A percentile compares a stretch with the other conserved stretches of the same genome.
Evolutionary conservation across 805 yeast species (phyloP).

Genomic region (Maudiozyma pseudohumilis): DNA sequence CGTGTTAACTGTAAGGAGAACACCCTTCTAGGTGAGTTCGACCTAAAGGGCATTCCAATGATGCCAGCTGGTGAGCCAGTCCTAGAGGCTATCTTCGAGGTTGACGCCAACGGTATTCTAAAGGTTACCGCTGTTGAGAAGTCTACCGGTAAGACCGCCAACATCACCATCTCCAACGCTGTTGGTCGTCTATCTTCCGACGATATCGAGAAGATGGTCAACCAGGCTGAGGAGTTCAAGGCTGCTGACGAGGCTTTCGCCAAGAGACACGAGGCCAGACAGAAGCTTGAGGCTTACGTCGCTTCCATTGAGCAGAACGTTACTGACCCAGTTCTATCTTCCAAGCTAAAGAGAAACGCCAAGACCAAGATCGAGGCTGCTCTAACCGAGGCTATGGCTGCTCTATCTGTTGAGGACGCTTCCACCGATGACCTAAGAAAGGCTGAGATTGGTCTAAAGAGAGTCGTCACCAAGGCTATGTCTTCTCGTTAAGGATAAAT

Average conservation of each 20-base stretch:
- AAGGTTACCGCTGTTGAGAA: slow-evolving; percentile 98
- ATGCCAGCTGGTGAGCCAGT: slow-evolving; percentile 99
- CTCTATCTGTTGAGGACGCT: slow-evolving; percentile 93
- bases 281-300: slow-evolving; percentile 97
- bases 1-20: slow-evolving; percentile 97
- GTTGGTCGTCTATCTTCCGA: slow-evolving; percentile 96
- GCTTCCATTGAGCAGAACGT: slow-evolving; percentile 90
- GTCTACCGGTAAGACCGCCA: slow-evolving; percentile 96
- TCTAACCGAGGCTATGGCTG: slow-evolving; percentile 95
- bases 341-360: slow-evolving; percentile 94
- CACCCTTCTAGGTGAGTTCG: slow-evolving; percentile 97
- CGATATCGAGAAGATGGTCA: slow-evolving; percentile 70
- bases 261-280: slow-evolving; percentile 85
- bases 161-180: slow-evolving; percentile 98
- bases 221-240: slow-evolving; percentile 98
- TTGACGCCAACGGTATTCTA: slow-evolving; percentile 98
- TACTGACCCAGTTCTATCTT: slow-evolving; percentile 96
- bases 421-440: slow-evolving; percentile 96
- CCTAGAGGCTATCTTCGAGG: slow-evolving; percentile 96
- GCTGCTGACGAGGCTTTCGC: slow-evolving; percentile 98
- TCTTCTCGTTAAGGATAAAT: slow-evolving; percentile 70
- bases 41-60: slow-evolving; percentile 96
- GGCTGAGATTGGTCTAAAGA: slow-evolving; percentile 98
- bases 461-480: slow-evolving; percentile 99
- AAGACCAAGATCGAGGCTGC: slow-evolving; percentile 97